Conservation (phyloP, 1,139 yeast species). For the Kazachstania sp. region DNA sequence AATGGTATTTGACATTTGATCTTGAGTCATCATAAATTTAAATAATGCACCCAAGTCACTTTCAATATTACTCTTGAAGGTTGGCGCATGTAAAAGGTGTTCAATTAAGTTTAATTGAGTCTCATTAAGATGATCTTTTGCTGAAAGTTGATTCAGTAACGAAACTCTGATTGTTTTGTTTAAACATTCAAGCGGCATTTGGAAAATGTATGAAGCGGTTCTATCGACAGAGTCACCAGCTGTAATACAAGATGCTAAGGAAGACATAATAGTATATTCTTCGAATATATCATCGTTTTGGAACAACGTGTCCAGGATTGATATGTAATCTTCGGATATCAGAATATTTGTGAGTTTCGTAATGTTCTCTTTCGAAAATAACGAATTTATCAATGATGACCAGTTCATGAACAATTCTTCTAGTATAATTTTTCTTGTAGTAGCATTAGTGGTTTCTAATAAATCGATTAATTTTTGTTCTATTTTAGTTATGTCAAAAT, state of each 20-base stretch:
- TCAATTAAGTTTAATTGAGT: constrained; percentile 18
- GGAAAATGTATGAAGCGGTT: constrained; percentile 6
- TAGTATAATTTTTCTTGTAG: constrained; percentile 17
- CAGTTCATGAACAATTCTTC: constrained; percentile 42
- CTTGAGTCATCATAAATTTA: constrained; percentile 5
- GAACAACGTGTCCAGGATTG: constrained; percentile 18
- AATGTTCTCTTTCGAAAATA: constrained; percentile 25
- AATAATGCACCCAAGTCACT: constrained; percentile 32
- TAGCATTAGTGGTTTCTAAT: constrained; percentile 10
- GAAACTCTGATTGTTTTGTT: constrained; percentile 37
- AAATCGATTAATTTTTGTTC: constrained; percentile 30
- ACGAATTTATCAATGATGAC: constrained; percentile 41
- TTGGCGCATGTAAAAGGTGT: constrained; percentile 40
- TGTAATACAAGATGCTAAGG: constrained; percentile 19
- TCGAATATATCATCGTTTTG: constrained; percentile 35
- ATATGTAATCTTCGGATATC: constrained; percentile 8
- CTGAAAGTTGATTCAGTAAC: constrained; percentile 34
- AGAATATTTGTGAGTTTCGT: constrained; percentile 11
- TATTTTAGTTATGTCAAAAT: constrained; percentile 23
- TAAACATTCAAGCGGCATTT: constrained; percentile 46
- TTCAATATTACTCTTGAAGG: constrained; percentile 46
- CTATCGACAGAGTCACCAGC: constrained; percentile 5
- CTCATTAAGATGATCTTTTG: constrained; percentile 6
- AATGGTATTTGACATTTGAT: neutral
- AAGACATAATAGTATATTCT: constrained; percentile 34